Conservation (phyloP, 352 stramenopile genomes). For the Pythium dissotocum region DNA sequence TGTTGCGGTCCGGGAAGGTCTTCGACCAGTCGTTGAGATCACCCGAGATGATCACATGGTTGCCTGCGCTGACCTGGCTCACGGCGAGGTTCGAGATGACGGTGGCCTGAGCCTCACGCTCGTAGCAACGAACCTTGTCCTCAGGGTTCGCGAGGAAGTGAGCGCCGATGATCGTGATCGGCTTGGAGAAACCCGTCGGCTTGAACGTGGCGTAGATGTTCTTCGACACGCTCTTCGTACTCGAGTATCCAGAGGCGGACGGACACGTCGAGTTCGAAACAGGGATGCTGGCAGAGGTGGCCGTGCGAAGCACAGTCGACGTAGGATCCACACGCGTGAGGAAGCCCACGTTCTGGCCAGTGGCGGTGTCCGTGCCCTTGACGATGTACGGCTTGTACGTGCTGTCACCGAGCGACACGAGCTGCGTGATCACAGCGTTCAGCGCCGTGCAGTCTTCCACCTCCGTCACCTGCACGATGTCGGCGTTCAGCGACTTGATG, state of each 20-base stretch:
- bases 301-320: constrained; percentile 47
- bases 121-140: constrained; percentile 50
- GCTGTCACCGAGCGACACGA: constrained; percentile 44
- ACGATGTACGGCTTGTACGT: constrained; percentile 70
- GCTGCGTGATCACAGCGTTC: constrained; percentile 50
- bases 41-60: constrained; percentile 65
- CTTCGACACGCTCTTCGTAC: constrained; percentile 60
- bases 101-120: constrained; percentile 61
- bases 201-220: constrained; percentile 77
- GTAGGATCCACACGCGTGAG: constrained; percentile 64
- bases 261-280: constrained; percentile 63
- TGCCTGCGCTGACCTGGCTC: constrained; percentile 35
- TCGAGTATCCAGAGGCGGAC: constrained; percentile 35
- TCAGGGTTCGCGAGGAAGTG: constrained; percentile 65
- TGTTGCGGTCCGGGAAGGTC: constrained; percentile 55
- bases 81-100: constrained; percentile 52
- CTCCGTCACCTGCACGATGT: constrained; percentile 70
- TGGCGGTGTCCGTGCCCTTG: constrained; percentile 56
- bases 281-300: constrained; percentile 42
- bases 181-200: constrained; percentile 60
- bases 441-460: constrained; percentile 61
- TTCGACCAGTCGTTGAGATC: constrained; percentile 72
- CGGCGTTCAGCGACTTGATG: constrained; percentile 50
- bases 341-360: constrained; percentile 66
- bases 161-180: constrained; percentile 60